phyloP scores from a whole-genome alignment of 2,329 filamentous ascomycete genomes.

The Pseudopithomyces maydicus region DNA sequence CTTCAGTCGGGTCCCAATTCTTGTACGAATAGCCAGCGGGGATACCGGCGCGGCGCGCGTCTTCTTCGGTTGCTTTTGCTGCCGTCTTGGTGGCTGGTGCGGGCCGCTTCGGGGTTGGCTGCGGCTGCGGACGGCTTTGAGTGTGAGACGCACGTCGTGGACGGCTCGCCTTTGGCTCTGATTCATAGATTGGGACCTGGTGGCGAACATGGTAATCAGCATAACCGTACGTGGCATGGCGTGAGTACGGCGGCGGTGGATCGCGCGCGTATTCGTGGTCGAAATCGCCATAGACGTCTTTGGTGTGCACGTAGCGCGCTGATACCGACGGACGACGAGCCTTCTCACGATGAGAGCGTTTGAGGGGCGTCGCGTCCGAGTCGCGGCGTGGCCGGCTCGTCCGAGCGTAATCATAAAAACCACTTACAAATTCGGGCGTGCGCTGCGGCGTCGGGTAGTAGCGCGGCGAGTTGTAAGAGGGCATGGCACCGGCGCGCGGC shows the following conservation, averaged over 20 bases:
- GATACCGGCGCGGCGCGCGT: conserved; percentile 69
- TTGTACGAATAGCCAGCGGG: conserved; percentile 91
- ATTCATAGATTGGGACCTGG: conserved; percentile 55
- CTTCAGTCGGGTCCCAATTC: conserved; percentile 96
- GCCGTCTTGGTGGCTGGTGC: conserved; percentile 38
- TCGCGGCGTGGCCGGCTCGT: conserved; percentile 47
- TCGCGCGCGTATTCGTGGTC: conserved; percentile 54
- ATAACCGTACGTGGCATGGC: conserved; percentile 60
- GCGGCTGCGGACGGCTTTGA: conserved; percentile 48
- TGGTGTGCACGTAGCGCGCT: conserved; percentile 61
- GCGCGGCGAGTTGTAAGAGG: conserved; percentile 48
- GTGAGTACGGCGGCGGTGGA: conserved; percentile 55
- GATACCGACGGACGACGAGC: conserved; percentile 58
- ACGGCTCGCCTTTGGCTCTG: conserved; percentile 52
- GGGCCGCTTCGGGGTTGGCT: conserved; percentile 40
- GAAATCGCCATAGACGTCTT: conserved; percentile 60
- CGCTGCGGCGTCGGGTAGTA: conserved; percentile 57
- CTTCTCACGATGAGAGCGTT: conserved; percentile 49
- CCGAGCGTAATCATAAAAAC: conserved; percentile 54
- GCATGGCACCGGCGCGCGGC: conserved; percentile 42
- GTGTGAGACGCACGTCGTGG: conserved; percentile 61
- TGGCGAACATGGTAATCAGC: conserved; percentile 59
- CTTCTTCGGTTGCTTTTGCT: conserved; percentile 66
- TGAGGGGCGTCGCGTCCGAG: conserved; percentile 45
- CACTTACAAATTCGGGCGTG: conserved; percentile 70